These are phyloP conservation scores for Dianthus caryophyllus DNA, from an alignment of 148 eudicot genomes.

Conservation along the genomic window DNA sequence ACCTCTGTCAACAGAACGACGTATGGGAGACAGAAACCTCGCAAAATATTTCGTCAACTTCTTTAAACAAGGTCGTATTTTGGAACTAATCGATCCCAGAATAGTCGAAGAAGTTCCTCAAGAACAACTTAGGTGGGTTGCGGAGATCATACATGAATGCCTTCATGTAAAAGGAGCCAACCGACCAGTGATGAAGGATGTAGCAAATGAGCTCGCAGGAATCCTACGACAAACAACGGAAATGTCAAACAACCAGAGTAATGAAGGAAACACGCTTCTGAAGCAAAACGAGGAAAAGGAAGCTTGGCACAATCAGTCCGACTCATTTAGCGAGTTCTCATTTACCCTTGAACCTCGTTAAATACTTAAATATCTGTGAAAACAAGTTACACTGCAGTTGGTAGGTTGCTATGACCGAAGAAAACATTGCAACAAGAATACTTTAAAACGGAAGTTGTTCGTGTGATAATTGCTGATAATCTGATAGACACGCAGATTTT, in stretches of 20 bases:
- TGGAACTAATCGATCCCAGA: slow-evolving; percentile 23
- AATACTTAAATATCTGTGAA: background rate
- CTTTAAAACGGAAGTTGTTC: background rate
- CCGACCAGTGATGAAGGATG: slow-evolving; percentile 30
- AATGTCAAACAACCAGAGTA: background rate
- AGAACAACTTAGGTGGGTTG: slow-evolving; percentile 21
- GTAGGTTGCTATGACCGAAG: too few species aligned
- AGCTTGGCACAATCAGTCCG: background rate
- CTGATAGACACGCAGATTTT: too few species aligned
- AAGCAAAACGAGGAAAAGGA: background rate
- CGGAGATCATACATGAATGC: slow-evolving; percentile 19
- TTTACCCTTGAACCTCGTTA: slow-evolving; percentile 2
- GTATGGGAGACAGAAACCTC: slow-evolving; percentile 8
- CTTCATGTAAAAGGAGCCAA: slow-evolving; percentile 22
- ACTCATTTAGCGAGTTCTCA: background rate
- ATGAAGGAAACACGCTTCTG: background rate
- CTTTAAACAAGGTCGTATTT: background rate
- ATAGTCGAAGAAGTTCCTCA: slow-evolving; percentile 17
- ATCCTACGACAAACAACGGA: background rate
- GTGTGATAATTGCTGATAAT: too few species aligned
- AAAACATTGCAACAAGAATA: background rate
- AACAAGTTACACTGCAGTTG: background rate
- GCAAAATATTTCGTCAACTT: slow-evolving; percentile 1
- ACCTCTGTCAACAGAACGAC: slow-evolving; percentile 5
- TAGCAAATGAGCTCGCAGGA: slow-evolving; percentile 16